phyloP scores from a whole-genome alignment of 768 basidiomycete species.

The Macrolepiota dolichaula region DNA sequence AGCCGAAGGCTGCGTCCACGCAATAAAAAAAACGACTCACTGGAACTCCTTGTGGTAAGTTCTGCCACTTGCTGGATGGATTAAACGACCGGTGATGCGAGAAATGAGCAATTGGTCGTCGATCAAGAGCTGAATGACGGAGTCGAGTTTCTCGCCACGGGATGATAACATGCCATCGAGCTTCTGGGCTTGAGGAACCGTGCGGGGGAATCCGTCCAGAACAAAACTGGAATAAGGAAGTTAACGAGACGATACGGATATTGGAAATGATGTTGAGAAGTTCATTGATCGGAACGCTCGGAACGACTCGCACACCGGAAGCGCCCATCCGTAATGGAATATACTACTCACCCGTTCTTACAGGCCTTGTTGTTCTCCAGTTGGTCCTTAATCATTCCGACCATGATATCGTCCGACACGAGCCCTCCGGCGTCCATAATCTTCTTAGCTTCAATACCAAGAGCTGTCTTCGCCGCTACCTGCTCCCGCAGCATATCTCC shows the following conservation, averaged over 20 bases:
- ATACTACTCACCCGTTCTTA: constrained; percentile 82
- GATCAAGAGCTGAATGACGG: constrained; percentile 89
- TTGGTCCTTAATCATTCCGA: constrained; percentile 96
- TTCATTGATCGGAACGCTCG: constrained; percentile 3
- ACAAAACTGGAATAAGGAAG: constrained; percentile 70
- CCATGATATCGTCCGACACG: constrained; percentile 95
- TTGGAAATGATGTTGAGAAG: constrained; percentile 10
- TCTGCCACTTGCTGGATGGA: constrained; percentile 86
- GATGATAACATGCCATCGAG: constrained; percentile 85
- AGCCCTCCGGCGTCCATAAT: constrained; percentile 97
- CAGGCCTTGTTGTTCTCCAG: constrained; percentile 89
- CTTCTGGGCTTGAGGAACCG: constrained; percentile 94
- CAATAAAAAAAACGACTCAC: constrained; percentile 53
- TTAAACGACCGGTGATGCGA: constrained; percentile 93
- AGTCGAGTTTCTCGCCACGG: constrained; percentile 86
- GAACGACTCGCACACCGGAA: background rate
- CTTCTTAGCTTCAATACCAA: constrained; percentile 93
- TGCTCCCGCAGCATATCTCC: constrained; percentile 99
- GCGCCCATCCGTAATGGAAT: background rate
- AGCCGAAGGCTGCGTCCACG: background rate
- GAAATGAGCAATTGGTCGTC: constrained; percentile 95
- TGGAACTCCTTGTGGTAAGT: constrained; percentile 95
- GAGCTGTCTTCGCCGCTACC: constrained; percentile 78
- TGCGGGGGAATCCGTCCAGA: constrained; percentile 98
- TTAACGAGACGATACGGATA: constrained; percentile 17